Base-by-base conservation (phyloP, 139 green algal species). In the Chlorella sp. region DNA sequence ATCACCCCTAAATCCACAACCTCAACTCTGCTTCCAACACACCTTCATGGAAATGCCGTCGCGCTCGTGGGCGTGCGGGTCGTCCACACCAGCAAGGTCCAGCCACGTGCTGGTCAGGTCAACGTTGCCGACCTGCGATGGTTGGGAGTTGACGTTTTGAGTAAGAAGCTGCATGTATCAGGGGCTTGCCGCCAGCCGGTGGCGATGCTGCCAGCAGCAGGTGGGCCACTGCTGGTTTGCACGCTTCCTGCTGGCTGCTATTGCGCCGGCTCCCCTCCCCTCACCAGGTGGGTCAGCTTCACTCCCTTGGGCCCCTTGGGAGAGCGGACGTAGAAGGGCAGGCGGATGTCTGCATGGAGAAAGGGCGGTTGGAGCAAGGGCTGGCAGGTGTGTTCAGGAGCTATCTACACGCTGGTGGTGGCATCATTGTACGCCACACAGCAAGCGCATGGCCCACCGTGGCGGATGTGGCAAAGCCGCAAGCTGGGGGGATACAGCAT, bases 231-330 rank as follows among this genome's bases (percentile, higher is more conserved):
- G 56, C 56, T 30, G 16, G 13, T 30, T 68, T 30, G 34, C 60
- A 36, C n/a, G 34, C 28, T 68, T 30, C 7, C n/a, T 36, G 24
- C 34, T 68, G 60, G 60, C 56, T 65, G 56, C 56, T 30, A 22
- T 7, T 30, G n/a, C 60, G 34, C 60, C 13, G 34, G 34, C 28
- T 68, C 60, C 7, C n/a, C 11, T 8, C 34, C 36, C 30, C 30
- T 40, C 30, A 76, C 69, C 38, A 76, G 69, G 69, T 76, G 69
- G 22, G 69, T 20, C 38, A 76, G 69, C 69, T 76, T 24, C 20
- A 76, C 38, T 34, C 69, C 69, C 69, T 48, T 41, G 38, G 69
- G 38, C 1, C 20, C 69, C 69, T 36, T 36, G 2, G 69, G 69
- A 17, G 28, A 26, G 32, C 69, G 69, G 6, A 76, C 69, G 69